Conservation (phyloP, 2,329 filamentous ascomycete genomes). For the Endoconidiophora laricicola region DNA sequence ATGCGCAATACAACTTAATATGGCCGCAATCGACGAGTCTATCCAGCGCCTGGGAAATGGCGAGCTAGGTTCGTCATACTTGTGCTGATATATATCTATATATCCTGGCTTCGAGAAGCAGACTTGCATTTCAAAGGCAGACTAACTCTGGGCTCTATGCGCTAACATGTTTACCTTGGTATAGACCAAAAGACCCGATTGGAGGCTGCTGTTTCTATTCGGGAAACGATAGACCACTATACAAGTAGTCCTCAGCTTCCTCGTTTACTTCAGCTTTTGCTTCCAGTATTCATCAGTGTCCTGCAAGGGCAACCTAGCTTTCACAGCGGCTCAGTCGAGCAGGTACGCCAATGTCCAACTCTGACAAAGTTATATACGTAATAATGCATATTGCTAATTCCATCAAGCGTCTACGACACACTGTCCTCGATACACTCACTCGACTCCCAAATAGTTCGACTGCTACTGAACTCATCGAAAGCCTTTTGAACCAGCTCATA, state of each 20-base stretch:
- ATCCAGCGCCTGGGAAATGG: slow-evolving; percentile 40
- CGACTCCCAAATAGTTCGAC: slow-evolving; percentile 56
- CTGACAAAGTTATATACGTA: background rate
- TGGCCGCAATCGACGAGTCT: slow-evolving; percentile 41
- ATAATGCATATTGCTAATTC: background rate
- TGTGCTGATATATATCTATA: background rate
- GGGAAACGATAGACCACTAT: slow-evolving; percentile 84
- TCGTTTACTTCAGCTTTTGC: slow-evolving; percentile 68
- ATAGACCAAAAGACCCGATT: slow-evolving; percentile 47
- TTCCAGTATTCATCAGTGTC: slow-evolving; percentile 78
- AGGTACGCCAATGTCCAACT: slow-evolving; percentile 36
- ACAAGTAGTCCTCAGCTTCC: slow-evolving; percentile 61
- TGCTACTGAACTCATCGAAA: slow-evolving; percentile 67
- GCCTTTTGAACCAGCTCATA: slow-evolving; percentile 74
- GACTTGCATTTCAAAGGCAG: too few relatives aligned
- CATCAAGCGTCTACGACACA: slow-evolving; percentile 68
- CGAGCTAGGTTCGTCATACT: slow-evolving; percentile 33
- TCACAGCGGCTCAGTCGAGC: slow-evolving; percentile 75
- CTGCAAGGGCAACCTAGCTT: slow-evolving; percentile 78
- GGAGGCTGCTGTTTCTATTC: slow-evolving; percentile 68
- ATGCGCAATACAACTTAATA: slow-evolving; percentile 7
- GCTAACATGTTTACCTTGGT: background rate
- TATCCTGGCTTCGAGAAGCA: too few relatives aligned
- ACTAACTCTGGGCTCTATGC: too few relatives aligned
- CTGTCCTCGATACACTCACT: slow-evolving; percentile 85